Conservation (phyloP, 208 protist genomes). For the Leptomonas pyrrhocoris region DNA sequence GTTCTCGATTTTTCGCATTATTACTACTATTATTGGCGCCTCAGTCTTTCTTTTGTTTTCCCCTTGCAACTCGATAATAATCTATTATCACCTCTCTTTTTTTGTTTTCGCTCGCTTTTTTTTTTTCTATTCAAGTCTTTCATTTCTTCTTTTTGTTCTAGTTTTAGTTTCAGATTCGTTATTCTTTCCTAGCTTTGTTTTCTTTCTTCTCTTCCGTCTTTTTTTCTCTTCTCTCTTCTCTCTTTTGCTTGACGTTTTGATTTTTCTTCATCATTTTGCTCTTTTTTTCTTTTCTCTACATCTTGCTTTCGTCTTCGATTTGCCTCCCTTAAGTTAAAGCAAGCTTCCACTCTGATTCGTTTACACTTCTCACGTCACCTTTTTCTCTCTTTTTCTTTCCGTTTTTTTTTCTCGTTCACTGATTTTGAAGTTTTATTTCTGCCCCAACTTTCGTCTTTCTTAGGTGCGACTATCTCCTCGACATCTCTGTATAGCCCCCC, state of each 20-base stretch:
- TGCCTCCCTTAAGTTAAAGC: not conserved
- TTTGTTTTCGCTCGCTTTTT: not conserved
- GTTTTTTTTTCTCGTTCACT: not conserved
- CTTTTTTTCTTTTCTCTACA: conserved; percentile 24
- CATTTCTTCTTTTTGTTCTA: conserved; percentile 4
- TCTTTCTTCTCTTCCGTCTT: conserved; percentile 7
- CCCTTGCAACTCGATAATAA: conserved; percentile 19
- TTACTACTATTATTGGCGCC: not conserved
- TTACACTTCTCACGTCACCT: not conserved
- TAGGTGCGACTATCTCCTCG: conserved; percentile 3
- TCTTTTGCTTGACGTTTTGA: not conserved
- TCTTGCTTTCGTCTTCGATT: conserved; percentile 1
- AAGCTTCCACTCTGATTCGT: conserved; percentile 1
- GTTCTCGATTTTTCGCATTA: not conserved
- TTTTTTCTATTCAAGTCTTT: conserved; percentile 7
- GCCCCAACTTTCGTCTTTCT: conserved; percentile 8
- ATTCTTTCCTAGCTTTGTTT: conserved; percentile 13
- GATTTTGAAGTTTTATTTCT: not conserved
- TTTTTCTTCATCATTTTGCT: conserved; percentile 7
- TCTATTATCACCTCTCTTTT: not conserved
- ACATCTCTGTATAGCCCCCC: not conserved
- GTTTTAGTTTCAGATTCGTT: conserved; percentile 7
- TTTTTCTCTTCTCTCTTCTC: conserved; percentile 6
- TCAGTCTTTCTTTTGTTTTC: conserved; percentile 16
- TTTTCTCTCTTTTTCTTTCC: not conserved